Base-by-base conservation (phyloP, 371 early-diverging fungal genomes). In the Amoeboradix gromovi region DNA sequence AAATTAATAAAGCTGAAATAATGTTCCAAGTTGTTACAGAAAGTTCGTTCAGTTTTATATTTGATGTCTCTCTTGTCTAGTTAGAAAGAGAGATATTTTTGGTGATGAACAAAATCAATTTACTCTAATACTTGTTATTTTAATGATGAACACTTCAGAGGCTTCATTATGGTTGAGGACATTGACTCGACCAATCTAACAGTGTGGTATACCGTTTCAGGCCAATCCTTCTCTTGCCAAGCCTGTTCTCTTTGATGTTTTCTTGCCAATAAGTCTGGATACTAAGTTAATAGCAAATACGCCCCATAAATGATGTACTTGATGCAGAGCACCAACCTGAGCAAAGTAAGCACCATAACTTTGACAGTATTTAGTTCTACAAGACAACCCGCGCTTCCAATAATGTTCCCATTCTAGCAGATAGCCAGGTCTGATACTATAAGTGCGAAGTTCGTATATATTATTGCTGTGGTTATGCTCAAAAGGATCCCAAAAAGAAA, bases 291-390 rank as follows among this genome's bases (percentile, higher is more conserved):
- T 12, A 12, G 22, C 5, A 22, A 48, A 12, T 48, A 48, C 48
- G 48, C 81, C 85, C 91, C 90, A 93, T 83, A 90, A 87, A 71
- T 91, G 94, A 73, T 92, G 91, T 16, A 92, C 93, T 68, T 82
- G 82, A 77, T 91, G 87, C 68, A 93, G 75, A 30, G 81, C 77
- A 17, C 93, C 93, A 29, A 92, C 79, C 75, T 93, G 92, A 67
- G 86, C 86, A 75, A 92, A 93, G 92, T 92, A 93, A 1, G 93
- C 94, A 27, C 94, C 94, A 68, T 91, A 85, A 17, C 91, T 91
- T 70, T 87, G 85, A 74, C 87, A 87, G 74, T 85, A 87, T 74
- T 89, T 84, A 29, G 83, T 79, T 32, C 94, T 81, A 74, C 88
- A 89, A 69, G 89, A 88, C 28, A 93, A 80, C 66, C 92, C 92